Conservation (phyloP, 371 early-diverging fungal genomes). For the Saksenaea oblongispora region DNA sequence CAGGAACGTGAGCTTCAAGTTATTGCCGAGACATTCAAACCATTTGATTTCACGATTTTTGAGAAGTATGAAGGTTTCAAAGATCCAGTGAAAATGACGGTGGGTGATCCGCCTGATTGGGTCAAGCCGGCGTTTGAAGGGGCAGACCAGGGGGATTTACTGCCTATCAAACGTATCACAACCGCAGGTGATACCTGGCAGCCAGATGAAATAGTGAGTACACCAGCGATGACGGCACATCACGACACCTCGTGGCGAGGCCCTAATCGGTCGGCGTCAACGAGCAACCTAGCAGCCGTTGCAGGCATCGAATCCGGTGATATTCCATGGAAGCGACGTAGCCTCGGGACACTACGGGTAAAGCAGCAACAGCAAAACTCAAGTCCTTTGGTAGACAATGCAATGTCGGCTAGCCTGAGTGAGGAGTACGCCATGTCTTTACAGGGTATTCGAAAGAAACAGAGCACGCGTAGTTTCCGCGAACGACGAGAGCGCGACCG, state of each 20-base stretch:
- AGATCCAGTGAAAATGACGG: slow-evolving; percentile 65
- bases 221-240: neutral
- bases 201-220: slow-evolving; percentile 9
- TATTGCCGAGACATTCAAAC: slow-evolving; percentile 63
- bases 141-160: slow-evolving; percentile 47
- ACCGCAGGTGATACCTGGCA: slow-evolving; percentile 20
- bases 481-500: slow-evolving; percentile 53
- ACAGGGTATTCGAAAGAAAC: slow-evolving; percentile 50
- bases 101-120: slow-evolving; percentile 73
- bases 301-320: slow-evolving; percentile 11
- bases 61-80: slow-evolving; percentile 67
- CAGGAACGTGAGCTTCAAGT: slow-evolving; percentile 41
- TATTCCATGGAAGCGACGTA: slow-evolving; percentile 22
- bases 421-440: slow-evolving; percentile 52
- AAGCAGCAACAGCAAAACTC: slow-evolving; percentile 9
- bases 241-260: slow-evolving; percentile 20
- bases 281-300: slow-evolving; percentile 25
- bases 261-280: slow-evolving; percentile 37
- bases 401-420: slow-evolving; percentile 26
- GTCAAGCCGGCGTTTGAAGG: slow-evolving; percentile 65
- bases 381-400: neutral
- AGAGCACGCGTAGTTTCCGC: slow-evolving; percentile 46
- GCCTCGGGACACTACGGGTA: slow-evolving; percentile 21
- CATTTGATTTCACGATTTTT: slow-evolving; percentile 68
- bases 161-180: slow-evolving; percentile 46